Evolutionary conservation across 352 stramenopile genomes (phyloP), one percentile per base, ranked within the genome.

Genomic region (Globisporangium heterothallicum): DNA sequence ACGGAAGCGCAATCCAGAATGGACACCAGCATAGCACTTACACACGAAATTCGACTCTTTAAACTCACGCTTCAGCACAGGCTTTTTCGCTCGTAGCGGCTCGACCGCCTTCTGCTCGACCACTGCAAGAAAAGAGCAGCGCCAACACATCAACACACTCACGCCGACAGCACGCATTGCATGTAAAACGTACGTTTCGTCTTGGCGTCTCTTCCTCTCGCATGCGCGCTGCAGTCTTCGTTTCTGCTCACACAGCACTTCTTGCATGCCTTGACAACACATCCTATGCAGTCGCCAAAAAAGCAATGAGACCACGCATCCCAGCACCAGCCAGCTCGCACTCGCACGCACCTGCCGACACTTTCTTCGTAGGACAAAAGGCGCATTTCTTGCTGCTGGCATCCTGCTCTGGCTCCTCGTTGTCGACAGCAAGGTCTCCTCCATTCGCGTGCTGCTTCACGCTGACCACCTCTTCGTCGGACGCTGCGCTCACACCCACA

Each of bases 51-150:
- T 88, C 29, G 58, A 59, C 50, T 91, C 80, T 50, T 83, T 82
- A 65, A 88, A 91, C 45, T 91, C 80, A 53, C 86, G 81, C 62
- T 88, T 91, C 18, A 91, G 59, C 53, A 91, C 80, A 0, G 66
- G 42, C 50, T 77, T 81, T 48, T 69, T 66, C 8, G 34, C 12
- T 13, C 65, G 64, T 6, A 25, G 24, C 10, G 29, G 43, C 41
- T 59, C 53, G 25, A 0, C 29, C 2, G 9, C 27, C 21, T 45
- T 61, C 9, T 49, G 42, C 35, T 56, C 54, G 14, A 42, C 26
- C 34, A 40, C 38, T 24, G 50, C 50, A 35, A 18, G n/a, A 8
- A 35, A 22, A 27, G 14, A 32, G n/a, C 7, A 21, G 19, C 6
- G 13, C 19, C 7, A 21, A 30, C 6, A 16, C 19, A 25, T 41